Conservation (phyloP, 73 alveolate genomes). For the Tetrahymena malaccensis region DNA sequence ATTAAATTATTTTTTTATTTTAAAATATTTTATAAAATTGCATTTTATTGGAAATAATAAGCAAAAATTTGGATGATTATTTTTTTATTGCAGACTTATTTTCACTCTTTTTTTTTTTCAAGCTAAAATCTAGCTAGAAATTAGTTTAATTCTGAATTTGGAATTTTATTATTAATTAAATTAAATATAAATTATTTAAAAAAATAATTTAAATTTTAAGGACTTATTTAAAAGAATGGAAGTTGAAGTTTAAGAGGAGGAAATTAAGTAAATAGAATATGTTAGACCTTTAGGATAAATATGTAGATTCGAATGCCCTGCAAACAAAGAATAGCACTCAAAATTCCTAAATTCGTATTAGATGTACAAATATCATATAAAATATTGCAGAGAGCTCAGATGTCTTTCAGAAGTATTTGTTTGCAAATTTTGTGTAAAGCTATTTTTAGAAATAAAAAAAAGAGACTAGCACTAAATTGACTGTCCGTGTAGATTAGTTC, state of each 20-base stretch:
- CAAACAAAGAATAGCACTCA: not conserved
- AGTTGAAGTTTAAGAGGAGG: not conserved
- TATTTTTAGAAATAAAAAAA: not conserved
- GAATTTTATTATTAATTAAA: too few relatives aligned
- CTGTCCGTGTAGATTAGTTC: not conserved
- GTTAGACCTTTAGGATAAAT: not conserved
- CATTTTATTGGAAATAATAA: too few relatives aligned
- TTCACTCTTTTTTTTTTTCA: not conserved
- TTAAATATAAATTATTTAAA: too few relatives aligned
- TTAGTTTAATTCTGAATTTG: too few relatives aligned
- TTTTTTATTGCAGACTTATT: not conserved
- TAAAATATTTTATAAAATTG: too few relatives aligned
- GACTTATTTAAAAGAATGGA: not conserved
- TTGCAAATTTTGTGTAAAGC: not conserved
- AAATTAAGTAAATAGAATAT: not conserved
- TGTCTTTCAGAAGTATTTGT: not conserved
- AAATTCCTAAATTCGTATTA: not conserved
- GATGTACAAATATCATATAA: not conserved
- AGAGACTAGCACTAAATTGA: not conserved
- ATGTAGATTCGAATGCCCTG: not conserved
- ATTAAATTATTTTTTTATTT: too few relatives aligned
- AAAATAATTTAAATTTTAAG: too few relatives aligned
- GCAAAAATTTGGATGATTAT: too few relatives aligned
- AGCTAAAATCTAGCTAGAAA: not conserved
- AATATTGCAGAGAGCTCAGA: not conserved